A percentile compares a stretch with the other conserved stretches of the same genome.
phyloP scores from a whole-genome alignment of 345 rosid genomes.

The Durio zibethinus region DNA sequence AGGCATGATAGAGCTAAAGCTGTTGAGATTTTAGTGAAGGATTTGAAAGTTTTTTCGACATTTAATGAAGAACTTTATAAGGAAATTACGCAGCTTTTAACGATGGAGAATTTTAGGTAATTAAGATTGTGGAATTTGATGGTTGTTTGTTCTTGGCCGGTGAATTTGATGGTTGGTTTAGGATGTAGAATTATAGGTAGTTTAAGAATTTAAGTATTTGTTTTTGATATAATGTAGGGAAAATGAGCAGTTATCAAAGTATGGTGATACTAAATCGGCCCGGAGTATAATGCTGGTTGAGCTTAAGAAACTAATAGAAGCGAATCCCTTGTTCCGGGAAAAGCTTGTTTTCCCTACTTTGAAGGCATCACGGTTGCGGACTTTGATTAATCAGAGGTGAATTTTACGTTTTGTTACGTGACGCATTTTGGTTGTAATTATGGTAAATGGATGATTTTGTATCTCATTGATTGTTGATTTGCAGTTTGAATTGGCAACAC shows the following conservation, averaged over 20 bases:
- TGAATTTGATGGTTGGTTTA: background rate
- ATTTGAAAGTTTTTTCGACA: slow-evolving; percentile 80
- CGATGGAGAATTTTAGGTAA: slow-evolving; percentile 81
- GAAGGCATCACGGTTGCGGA: slow-evolving; percentile 30
- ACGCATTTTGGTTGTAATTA: background rate
- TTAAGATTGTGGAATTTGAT: background rate
- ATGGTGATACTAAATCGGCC: slow-evolving; percentile 37
- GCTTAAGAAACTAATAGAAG: slow-evolving; percentile 34
- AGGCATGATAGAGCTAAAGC: slow-evolving; percentile 85
- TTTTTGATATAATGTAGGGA: slow-evolving; percentile 18
- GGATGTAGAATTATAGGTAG: background rate
- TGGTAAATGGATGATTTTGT: background rate
- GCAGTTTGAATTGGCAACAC: slow-evolving; percentile 80
- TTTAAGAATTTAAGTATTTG: background rate
- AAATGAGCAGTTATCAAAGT: slow-evolving; percentile 34
- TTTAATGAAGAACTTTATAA: slow-evolving; percentile 85
- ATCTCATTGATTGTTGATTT: background rate
- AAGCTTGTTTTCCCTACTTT: slow-evolving; percentile 33
- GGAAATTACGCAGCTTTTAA: slow-evolving; percentile 87
- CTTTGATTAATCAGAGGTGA: slow-evolving; percentile 37
- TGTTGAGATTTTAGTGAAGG: slow-evolving; percentile 78
- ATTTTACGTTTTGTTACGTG: background rate
- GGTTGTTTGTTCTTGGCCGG: too few relatives aligned
- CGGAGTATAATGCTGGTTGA: slow-evolving; percentile 31
- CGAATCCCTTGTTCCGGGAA: slow-evolving; percentile 33